A percentile compares a stretch with the other conserved stretches of the same genome.
Conservation (phyloP, 1,139 yeast genomes). For the Neolecta irregularis region DNA sequence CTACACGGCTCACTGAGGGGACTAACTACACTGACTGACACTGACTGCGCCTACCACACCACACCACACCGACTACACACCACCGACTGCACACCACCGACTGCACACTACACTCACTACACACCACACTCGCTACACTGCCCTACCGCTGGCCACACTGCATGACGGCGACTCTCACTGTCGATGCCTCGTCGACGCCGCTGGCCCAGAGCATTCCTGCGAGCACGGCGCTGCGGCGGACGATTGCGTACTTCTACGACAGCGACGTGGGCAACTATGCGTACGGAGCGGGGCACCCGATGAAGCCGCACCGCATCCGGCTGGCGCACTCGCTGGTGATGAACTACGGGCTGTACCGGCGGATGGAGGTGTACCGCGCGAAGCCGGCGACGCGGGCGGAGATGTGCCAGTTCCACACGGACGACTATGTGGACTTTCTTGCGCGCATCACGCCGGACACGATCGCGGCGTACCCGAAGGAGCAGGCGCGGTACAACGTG, state of each 20-base stretch:
- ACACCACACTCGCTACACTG: no score
- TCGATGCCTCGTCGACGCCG: no score
- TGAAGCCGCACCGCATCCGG: constrained; percentile 97
- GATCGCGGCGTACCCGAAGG: constrained; percentile 77
- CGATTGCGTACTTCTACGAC: constrained; percentile 1
- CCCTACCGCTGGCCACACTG: no score
- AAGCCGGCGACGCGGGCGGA: constrained; percentile 97
- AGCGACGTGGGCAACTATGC: constrained; percentile 94
- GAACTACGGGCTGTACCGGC: constrained; percentile 92
- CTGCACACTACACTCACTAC: no score
- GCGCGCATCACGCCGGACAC: constrained; percentile 91
- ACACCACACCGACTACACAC: no score
- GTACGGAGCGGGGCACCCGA: constrained; percentile 95
- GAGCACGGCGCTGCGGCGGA: neutral
- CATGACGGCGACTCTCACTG: no score
- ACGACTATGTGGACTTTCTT: constrained; percentile 86
- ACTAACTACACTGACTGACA: no score
- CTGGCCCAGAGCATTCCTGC: no score
- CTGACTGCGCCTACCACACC: no score
- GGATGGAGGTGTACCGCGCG: constrained; percentile 93
- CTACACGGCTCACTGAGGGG: no score
- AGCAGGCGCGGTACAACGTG: constrained; percentile 79
- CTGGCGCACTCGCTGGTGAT: constrained; percentile 94
- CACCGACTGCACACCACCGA: no score
- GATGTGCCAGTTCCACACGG: constrained; percentile 97